phyloP scores from a whole-genome alignment of 345 rosid species.

The Anacardium occidentale region DNA sequence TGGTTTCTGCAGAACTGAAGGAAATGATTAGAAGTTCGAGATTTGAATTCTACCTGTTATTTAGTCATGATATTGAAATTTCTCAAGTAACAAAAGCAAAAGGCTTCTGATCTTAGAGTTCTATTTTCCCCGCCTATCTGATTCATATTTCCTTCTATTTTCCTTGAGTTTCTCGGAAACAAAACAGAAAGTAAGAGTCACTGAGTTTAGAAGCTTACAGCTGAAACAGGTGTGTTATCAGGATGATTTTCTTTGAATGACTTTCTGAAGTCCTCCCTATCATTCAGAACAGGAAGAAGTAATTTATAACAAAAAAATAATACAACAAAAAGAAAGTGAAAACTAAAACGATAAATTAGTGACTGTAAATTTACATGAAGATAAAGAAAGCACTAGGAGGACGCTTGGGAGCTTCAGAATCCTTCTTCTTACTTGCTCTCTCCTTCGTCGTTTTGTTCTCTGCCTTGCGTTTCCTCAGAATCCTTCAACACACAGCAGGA shows the following conservation, averaged over 20 bases:
- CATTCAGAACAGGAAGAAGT: background rate
- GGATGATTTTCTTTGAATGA: constrained; percentile 34
- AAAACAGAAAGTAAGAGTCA: constrained; percentile 9
- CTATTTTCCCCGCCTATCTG: too few species aligned
- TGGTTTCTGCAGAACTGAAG: constrained; percentile 1
- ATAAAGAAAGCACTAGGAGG: constrained; percentile 29
- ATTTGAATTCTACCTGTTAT: background rate
- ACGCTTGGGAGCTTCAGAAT: constrained; percentile 33
- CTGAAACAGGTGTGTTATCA: constrained; percentile 29
- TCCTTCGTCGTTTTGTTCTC: constrained; percentile 8
- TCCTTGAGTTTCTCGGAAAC: background rate
- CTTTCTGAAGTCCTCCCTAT: constrained; percentile 38
- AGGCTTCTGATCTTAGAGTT: background rate
- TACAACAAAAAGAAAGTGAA: background rate
- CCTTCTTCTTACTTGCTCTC: constrained; percentile 27
- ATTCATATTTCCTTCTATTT: background rate
- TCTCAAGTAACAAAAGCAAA: background rate
- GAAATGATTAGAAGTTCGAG: background rate
- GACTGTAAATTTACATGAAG: constrained; percentile 24
- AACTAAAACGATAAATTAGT: background rate
- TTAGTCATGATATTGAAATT: background rate
- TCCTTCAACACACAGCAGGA: constrained; percentile 16
- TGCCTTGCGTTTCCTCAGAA: constrained; percentile 20
- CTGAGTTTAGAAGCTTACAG: constrained; percentile 14
- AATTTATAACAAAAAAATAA: background rate